Evolutionary conservation across 2,329 filamentous ascomycete genomes (phyloP), one percentile per base, ranked within the genome.

Genomic region (Ceratocystis destructans): DNA sequence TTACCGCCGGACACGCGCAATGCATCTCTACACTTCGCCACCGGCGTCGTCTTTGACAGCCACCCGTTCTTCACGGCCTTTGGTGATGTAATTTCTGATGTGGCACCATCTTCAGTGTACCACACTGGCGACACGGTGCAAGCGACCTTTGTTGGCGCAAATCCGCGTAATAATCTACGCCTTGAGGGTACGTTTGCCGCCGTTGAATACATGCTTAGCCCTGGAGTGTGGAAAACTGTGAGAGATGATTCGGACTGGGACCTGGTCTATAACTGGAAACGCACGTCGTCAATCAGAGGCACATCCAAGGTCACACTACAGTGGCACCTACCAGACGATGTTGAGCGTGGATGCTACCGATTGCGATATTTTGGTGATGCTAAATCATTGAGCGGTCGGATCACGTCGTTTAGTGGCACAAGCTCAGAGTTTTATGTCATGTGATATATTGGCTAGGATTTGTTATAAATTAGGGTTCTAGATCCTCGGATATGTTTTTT

Each of bases 101-200:
- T 82, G 0, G 72, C 76, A 0, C 72, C 80, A 10, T 33, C 46
- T 1, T 25, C 53, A 12, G 76, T 77, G 0, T 90, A 89, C 73
- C 69, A 75, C 0, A 76, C 81, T 7, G 89, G 90, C 2, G 80
- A 83, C 41, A 77, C 78, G 3, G 83, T 92, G 62, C 81, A 77
- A 17, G 87, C 82, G 0, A 85, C 80, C 0, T 96, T 96, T 74
- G 83, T 93, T 1, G 93, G 87, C 17, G 92, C 92, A 0, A 96
- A 96, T 72, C 93, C 93, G 17, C 83, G 93, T 37, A 96, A 96
- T 74, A 88, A 96, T 70, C 82, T 96, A 37, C 83, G 85, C 1
- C 83, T 90, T 1, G 92, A 89, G 71, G 81, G 80, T 2, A 96
- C 90, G 0, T 96, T 85, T 74, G 87, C 87, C 0, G 83, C 88